phyloP scores from a whole-genome alignment of 441 rosid genomes.

The Adansonia rubrostipa region DNA sequence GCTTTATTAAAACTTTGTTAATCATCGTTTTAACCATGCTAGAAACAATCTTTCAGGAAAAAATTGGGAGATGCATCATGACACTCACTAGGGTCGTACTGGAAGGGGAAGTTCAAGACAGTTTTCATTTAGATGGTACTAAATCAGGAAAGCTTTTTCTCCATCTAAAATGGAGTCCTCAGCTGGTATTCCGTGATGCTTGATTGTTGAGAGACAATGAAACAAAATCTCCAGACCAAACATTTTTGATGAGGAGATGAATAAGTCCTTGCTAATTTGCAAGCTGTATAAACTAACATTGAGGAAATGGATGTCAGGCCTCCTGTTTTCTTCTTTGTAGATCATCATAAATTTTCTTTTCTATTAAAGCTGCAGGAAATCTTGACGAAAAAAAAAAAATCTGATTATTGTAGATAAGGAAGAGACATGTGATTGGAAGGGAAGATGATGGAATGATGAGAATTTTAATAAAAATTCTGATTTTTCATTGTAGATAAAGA shows the following conservation, averaged over 20 bases:
- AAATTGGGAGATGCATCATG: slow-evolving; percentile 83
- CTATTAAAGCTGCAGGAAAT: slow-evolving; percentile 5
- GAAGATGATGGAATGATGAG: background rate
- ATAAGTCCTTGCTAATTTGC: background rate
- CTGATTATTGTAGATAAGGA: background rate
- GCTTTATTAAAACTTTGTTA: background rate
- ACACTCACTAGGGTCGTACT: slow-evolving; percentile 82
- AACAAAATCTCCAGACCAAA: background rate
- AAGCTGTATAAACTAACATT: background rate
- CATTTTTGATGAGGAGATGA: background rate
- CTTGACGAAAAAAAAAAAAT: background rate
- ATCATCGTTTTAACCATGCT: background rate
- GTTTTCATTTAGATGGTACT: slow-evolving; percentile 59
- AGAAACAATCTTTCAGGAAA: slow-evolving; percentile 50
- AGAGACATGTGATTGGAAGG: background rate
- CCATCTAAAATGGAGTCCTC: slow-evolving; percentile 83
- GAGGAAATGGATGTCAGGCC: slow-evolving; percentile 2
- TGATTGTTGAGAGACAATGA: slow-evolving; percentile 21
- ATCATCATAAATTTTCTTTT: background rate
- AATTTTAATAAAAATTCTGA: background rate
- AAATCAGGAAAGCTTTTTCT: slow-evolving; percentile 66
- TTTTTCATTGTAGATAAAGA: background rate
- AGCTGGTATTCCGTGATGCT: slow-evolving; percentile 60
- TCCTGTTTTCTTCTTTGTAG: slow-evolving; percentile 1
- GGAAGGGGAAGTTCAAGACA: slow-evolving; percentile 80